Conservation (phyloP, 352 stramenopile species). For the Thalassiosira exigua region DNA sequence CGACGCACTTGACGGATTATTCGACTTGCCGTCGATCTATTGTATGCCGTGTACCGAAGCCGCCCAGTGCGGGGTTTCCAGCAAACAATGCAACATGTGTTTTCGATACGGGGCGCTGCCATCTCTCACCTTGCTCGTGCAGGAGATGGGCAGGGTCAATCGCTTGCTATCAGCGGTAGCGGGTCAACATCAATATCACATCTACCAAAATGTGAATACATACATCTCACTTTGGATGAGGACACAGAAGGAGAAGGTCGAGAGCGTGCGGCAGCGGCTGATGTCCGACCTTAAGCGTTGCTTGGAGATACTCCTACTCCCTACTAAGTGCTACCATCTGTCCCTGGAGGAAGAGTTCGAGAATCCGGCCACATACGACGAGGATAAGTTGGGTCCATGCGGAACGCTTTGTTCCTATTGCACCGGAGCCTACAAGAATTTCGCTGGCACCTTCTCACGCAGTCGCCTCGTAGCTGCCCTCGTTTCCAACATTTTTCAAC, state of each 20-base stretch:
- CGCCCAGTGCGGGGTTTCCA: slow-evolving; percentile 14
- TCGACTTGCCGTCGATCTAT: not conserved
- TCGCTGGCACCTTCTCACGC: not conserved
- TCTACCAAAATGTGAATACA: slow-evolving; percentile 12
- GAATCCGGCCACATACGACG: not conserved
- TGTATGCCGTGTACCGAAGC: slow-evolving; percentile 5
- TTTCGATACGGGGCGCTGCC: not conserved
- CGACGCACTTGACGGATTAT: no score
- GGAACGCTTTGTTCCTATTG: not conserved
- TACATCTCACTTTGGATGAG: not conserved
- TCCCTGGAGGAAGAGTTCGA: not conserved
- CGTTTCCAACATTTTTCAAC: not conserved
- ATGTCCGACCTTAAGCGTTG: not conserved
- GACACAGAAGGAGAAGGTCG: not conserved
- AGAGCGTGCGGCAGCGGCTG: not conserved
- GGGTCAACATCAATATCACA: not conserved
- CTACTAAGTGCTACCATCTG: slow-evolving; percentile 16
- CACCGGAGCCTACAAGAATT: not conserved
- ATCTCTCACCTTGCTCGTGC: not conserved
- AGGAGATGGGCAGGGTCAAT: slow-evolving; percentile 15
- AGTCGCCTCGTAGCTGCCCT: not conserved
- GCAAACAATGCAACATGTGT: not conserved
- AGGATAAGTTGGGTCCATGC: not conserved
- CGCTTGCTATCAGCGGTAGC: not conserved
- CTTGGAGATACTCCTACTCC: slow-evolving; percentile 2